Evolutionary conservation across 2,329 filamentous ascomycete genomes (phyloP), one percentile per base, ranked within the genome.

Genomic region (Verticillium longisporum): DNA sequence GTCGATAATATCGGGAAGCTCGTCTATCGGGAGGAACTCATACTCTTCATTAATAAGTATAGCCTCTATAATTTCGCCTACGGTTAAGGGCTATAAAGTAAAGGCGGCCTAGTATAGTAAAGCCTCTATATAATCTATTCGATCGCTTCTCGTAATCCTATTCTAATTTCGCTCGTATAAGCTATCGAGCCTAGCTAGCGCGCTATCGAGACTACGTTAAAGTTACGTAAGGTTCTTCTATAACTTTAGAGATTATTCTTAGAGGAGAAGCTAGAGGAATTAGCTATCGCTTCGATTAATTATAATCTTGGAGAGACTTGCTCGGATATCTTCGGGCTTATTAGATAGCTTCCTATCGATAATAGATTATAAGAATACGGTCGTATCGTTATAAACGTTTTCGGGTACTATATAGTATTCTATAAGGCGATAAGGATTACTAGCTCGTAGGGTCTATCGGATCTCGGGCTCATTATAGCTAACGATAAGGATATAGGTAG

Each of bases 221-320:
- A 76, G 63, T 32, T 72, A 67, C 14, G 68, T 70, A 37, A 65
- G 64, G 21, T 67, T 72, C 62, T 69, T 71, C 0, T 69, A 63
- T 6, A 58, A 64, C 0, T 64, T 60, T 0, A 76, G 56, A 3
- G 66, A 62, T 1, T 66, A 36, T 7, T 69, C 68, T 11, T 73
- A 67, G 61, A 76, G 13, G 13, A 68, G 71, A 1, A 75, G 62
- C 66, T 67, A 74, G 0, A 76, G 54, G 37, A 77, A 76, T 45
- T 74, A 73, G 0, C 72, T 74, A 1, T 71, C 62, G 32, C 68
- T 74, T 1, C 67, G 62, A 3, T 68, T 58, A 0, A 70, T 60
- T 60, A 75, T 67, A n/a, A 45, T 60, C 4, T 66, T 11, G 2
- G 71, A 68, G 1, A 75, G 59, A 0, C 64, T 54, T 0, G 59